These are phyloP conservation scores for Hemisphaericaspora nanyangensis DNA, from an alignment of 805 yeast species.

Conservation along the genomic window DNA sequence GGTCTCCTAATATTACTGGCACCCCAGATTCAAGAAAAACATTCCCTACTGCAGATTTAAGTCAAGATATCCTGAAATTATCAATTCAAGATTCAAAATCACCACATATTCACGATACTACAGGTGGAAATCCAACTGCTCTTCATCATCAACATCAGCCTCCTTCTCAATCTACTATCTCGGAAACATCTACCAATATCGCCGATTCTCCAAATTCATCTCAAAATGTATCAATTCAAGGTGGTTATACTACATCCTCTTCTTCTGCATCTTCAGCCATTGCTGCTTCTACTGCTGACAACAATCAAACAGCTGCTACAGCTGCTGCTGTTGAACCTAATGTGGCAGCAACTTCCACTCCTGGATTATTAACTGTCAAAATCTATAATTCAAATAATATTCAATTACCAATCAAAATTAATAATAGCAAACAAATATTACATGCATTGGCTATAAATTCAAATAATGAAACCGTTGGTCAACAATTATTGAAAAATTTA, in stretches of 20 bases:
- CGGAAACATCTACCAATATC: background rate
- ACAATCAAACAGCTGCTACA: background rate
- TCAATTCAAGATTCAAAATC: conserved; percentile 6
- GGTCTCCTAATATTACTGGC: background rate
- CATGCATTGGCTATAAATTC: conserved; percentile 61
- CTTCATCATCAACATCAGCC: conserved; percentile 2
- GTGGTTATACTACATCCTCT: background rate
- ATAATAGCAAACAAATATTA: conserved; percentile 58
- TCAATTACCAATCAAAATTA: conserved; percentile 65
- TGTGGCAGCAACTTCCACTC: conserved; percentile 21
- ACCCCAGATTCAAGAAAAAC: conserved; percentile 22
- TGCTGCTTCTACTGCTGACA: background rate
- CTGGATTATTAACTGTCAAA: conserved; percentile 76
- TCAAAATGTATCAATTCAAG: too few relatives aligned
- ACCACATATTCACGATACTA: background rate
- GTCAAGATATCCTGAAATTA: conserved; percentile 22
- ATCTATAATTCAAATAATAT: conserved; percentile 68
- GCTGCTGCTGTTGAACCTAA: background rate
- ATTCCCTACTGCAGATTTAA: conserved; percentile 16
- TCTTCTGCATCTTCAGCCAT: background rate
- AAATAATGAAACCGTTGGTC: conserved; percentile 24
- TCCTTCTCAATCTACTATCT: background rate
- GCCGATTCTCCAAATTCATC: too few relatives aligned
- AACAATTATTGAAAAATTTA: conserved; percentile 31
- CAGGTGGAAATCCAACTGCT: too few relatives aligned